phyloP scores from a whole-genome alignment of 1,139 yeast species.

The Meyerozyma elateridarum region DNA sequence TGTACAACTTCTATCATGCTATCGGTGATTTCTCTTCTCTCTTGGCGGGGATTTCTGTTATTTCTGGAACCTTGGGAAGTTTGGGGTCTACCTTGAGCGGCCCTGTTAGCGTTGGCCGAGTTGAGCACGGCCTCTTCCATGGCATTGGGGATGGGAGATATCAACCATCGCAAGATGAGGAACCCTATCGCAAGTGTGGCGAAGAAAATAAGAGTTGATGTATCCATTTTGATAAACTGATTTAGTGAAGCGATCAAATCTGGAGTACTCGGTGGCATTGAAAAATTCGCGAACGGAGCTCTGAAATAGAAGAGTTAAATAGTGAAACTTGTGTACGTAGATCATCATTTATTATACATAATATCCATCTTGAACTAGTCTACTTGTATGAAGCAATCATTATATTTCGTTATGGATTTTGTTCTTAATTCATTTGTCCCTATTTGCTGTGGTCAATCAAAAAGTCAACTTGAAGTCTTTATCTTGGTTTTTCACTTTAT shows the following conservation, averaged over 20 bases:
- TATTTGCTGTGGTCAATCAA: constrained; percentile 11
- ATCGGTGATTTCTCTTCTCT: constrained; percentile 58
- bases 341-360: too few species aligned
- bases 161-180: constrained; percentile 57
- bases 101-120: constrained; percentile 8
- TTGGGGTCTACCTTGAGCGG: constrained; percentile 8
- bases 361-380: too few species aligned
- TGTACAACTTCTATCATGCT: constrained; percentile 86
- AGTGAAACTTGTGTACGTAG: too few species aligned
- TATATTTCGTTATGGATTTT: too few species aligned
- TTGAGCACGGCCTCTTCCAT: constrained; percentile 13
- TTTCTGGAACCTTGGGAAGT: constrained; percentile 8
- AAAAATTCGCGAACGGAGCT: too few species aligned
- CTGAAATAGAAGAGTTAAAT: too few species aligned
- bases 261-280: too few species aligned
- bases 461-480: constrained; percentile 41
- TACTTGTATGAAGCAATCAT: constrained; percentile 1
- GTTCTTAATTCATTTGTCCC: neutral
- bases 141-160: constrained; percentile 46
- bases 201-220: constrained; percentile 49
- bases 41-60: constrained; percentile 11
- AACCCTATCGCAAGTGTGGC: constrained; percentile 47
- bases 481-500: constrained; percentile 66
- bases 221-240: too few species aligned
- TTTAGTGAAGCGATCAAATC: too few species aligned